Evolutionary conservation across 345 rosid species (phyloP), one percentile per base, ranked within the genome.

Genomic region (Zanthoxylum bungeanum): DNA sequence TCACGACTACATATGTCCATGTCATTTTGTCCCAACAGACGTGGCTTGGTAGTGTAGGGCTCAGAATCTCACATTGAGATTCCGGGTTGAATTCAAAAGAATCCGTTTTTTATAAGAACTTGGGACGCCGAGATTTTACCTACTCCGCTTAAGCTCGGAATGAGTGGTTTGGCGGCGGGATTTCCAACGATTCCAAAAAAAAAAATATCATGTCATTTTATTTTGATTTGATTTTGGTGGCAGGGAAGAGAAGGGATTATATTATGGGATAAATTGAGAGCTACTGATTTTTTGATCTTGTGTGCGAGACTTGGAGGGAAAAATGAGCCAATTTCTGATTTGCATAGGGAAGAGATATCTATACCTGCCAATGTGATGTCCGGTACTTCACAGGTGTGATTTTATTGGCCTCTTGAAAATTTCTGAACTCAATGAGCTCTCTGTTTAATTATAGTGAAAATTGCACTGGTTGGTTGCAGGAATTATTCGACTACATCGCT

Each of bases 241-340:
- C 66, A 83, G 84, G 67, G 83, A n/a, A 88, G 89, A 91, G 83
- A 79, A 81, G 58, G 93, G 91, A 1, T 44, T 80, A n/a, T 85
- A 69, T 57, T 87, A 84, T 73, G 96, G 91, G 36, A 67, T 87
- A 69, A 87, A 81, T 74, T 87, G 79, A 68, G 87, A 71, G 86
- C 77, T 47, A 81, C 75, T 33, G 72, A 76, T 59, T 73, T 88
- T 34, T 9, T 84, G 56, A 49, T 87, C 27, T 59, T 84, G 53
- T 80, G 88, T 56, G 93, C 85, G 1, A 71, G 73, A 17, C 82
- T 87, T 46, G 79, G 74, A 30, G 90, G 91, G 27, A 85, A 80
- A 36, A 72, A 80, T 52, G 86, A 85, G 55, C 89, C 91, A 12
- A 34, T 88, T 9, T 80, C 84, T 42, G 84, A 84, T 58, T 56